Evolutionary conservation across 257 asterid species (phyloP), one percentile per base, ranked within the genome.

Genomic region (Capsicum chinense): DNA sequence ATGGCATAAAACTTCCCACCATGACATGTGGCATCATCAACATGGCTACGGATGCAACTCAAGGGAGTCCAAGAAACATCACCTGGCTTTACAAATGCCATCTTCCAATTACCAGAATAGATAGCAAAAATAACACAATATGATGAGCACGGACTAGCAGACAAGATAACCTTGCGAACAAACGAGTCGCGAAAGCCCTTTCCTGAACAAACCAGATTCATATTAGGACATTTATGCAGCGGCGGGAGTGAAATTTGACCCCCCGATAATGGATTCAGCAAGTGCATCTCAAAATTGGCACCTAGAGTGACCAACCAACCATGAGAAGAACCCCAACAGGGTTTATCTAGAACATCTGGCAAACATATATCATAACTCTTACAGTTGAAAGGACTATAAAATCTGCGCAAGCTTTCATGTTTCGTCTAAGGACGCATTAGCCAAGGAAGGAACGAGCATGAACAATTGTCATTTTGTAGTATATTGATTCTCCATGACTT

Each of bases 301-400:
- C 70, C 84, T 16, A 86, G 76, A 80, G 86, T 83, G 68, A 85
- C 73, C 73, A 87, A 82, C 89, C 86, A 87, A 47, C 87, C 87
- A 59, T 66, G 69, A 85, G 85, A 80, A 14, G 89, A 87, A 62
- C 89, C 89, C 89, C 88, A 85, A 48, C 88, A 87, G 6, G 85
- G 84, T 64, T 78, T 82, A 54, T 84, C 86, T 11, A 17, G 83
- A 69, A 79, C 26, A 69, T 83, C 86, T 10, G 87, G 85, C 59
- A 84, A 64, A 42, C 47, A 12, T 63, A 85, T 70, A 39, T 59
- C 70, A 79, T 68, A 85, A 79, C 58, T 62, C 76, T 69, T 87
- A 19, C 67, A 37, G 56, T 50, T 83, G 83, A 79, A 87, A 19
- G 86, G 86, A 79, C 84, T 47, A 71, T 52, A 82, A 62, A 85